These are phyloP conservation scores for Helenozyma rhizophorensis DNA, from an alignment of 805 yeast species.

Conservation along the genomic window DNA sequence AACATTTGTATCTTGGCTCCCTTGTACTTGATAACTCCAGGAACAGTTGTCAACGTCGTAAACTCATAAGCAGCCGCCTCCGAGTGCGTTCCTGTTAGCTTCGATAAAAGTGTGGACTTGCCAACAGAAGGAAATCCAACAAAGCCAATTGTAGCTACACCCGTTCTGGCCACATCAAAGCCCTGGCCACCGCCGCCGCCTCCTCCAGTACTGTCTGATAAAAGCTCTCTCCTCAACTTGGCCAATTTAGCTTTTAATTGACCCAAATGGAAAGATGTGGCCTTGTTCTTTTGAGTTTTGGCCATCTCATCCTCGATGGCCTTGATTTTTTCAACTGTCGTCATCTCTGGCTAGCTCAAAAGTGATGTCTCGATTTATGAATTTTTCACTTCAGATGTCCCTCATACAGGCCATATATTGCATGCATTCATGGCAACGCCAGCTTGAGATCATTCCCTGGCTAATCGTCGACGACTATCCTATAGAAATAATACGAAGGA, in stretches of 20 bases:
- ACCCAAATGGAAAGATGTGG: constrained; percentile 96
- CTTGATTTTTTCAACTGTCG: constrained; percentile 60
- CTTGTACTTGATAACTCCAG: constrained; percentile 91
- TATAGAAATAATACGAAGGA: no score
- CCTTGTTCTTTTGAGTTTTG: constrained; percentile 95
- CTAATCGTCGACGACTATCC: no score
- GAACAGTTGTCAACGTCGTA: constrained; percentile 95
- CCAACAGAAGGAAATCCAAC: constrained; percentile 98
- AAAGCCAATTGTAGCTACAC: constrained; percentile 95
- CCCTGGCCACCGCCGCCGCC: constrained; percentile 95
- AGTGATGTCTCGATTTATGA: no score
- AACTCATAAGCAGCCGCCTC: constrained; percentile 98
- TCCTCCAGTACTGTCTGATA: constrained; percentile 54
- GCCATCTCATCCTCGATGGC: constrained; percentile 98
- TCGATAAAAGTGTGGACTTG: constrained; percentile 77
- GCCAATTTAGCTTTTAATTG: constrained; percentile 96
- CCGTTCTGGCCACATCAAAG: constrained; percentile 98
- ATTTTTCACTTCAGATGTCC: no score
- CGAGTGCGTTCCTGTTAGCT: constrained; percentile 91
- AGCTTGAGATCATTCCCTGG: no score
- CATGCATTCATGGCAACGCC: no score
- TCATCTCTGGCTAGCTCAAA: no score
- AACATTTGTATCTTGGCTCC: constrained; percentile 98
- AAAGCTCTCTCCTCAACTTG: constrained; percentile 85
- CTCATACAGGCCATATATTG: no score